Evolutionary conservation across 2,329 filamentous ascomycete species (phyloP).

Genomic region (Sclerotinia trifoliorum): DNA sequence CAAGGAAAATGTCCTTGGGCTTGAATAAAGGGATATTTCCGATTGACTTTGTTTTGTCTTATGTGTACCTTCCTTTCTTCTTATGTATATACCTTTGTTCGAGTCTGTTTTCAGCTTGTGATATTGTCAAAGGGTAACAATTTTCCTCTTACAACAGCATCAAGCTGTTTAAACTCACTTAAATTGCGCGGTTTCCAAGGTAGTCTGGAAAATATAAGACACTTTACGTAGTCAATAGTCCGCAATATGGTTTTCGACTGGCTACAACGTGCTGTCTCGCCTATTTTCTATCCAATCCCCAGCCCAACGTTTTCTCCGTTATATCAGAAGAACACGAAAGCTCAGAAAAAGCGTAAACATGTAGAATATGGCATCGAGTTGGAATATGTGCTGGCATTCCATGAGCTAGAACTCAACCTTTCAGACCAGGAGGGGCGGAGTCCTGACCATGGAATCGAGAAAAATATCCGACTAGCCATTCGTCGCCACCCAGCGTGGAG

Average conservation of each 20-base stretch:
- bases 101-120: slow-evolving; percentile 14
- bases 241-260: slow-evolving; percentile 3
- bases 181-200: not conserved
- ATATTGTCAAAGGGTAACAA: slow-evolving; percentile 14
- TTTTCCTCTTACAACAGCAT: not conserved
- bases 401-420: slow-evolving; percentile 28
- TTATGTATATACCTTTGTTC: slow-evolving; percentile 4
- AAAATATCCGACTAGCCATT: slow-evolving; percentile 23
- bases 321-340: not conserved
- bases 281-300: not conserved
- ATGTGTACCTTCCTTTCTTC: not conserved
- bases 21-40: slow-evolving; percentile 11
- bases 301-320: not conserved
- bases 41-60: not conserved
- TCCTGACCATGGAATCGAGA: slow-evolving; percentile 15
- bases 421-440: not conserved
- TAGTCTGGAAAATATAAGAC: not conserved
- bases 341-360: not conserved
- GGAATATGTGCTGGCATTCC: slow-evolving; percentile 34
- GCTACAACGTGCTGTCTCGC: not conserved
- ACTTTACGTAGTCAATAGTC: not conserved
- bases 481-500: slow-evolving; percentile 24
- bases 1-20: not conserved
- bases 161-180: no score
- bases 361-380: slow-evolving; percentile 32